Evolutionary conservation across 805 yeast genomes (phyloP), one percentile per base, ranked within the genome.

Genomic region (Saccharomycopsis guyanensis): DNA sequence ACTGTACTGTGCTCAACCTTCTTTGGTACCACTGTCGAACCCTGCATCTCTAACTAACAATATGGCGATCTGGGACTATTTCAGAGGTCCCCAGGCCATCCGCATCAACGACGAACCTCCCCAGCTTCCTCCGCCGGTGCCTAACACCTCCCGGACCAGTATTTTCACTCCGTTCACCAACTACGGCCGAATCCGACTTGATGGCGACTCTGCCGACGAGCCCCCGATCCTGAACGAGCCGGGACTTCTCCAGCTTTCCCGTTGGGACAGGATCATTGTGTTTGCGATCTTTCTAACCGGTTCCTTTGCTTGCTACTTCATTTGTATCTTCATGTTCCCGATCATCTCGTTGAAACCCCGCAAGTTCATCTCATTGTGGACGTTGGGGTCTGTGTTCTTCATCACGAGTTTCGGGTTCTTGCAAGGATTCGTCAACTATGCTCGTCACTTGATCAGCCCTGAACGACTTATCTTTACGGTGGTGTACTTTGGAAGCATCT

Each of bases 291-390:
- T 95, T 56, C 66, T 93, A 3, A 70, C 75, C 0, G 93, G 89
- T 0, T 76, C 96, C 0, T 65, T 73, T n/a, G 77, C 82, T 2
- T 87, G 96, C 58, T 93, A 91, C 63, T 72, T 80, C 10, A 63
- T 91, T 23, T 86, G 96, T 53, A 75, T 91, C 52, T 77, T 87
- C 40, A 65, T 91, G 56, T 81, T 93, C 62, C 98, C 98, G 0
- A 88, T 91, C 13, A 68, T 93, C 53, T 89, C 95, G 1, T 66
- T 88, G 42, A 82, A 85, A 55, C 98, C 97, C 13, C 72, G 95
- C 41, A 93, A 93, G 62, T 91, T 93, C 60, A 97, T 95, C 10
- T 67, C 80, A 55, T 59, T 83, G 29, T 93, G 98, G 97, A 79
- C 96, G 1, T 68, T 91, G 65, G 98, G 97, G 0, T 84, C 95